These are phyloP conservation scores for Rhodotorula sp. DNA, from an alignment of 1,284 basidiomycete species.

Conservation along the genomic window DNA sequence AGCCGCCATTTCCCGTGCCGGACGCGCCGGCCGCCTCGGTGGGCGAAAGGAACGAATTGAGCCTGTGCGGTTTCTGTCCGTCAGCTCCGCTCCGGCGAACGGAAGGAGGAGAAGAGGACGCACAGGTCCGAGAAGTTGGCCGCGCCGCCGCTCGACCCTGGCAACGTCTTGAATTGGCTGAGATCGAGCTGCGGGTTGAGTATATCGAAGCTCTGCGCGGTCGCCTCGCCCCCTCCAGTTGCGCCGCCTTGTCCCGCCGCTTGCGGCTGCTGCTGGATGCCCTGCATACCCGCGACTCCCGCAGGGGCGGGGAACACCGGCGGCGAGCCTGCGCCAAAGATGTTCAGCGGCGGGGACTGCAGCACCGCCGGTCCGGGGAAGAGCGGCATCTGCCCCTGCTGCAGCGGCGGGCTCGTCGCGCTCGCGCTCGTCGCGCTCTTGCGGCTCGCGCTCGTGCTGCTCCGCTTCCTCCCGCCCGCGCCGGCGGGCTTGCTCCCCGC, in stretches of 20 bases:
- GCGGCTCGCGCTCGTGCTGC: conserved; percentile 12
- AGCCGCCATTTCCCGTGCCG: neutral
- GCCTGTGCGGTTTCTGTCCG: neutral
- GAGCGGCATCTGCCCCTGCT: neutral
- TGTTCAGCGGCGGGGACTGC: neutral
- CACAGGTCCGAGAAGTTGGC: conserved; percentile 37
- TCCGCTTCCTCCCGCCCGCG: conserved; percentile 2
- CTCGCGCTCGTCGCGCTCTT: neutral
- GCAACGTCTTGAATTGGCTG: conserved; percentile 31
- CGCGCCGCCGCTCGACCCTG: conserved; percentile 21
- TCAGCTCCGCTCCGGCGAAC: neutral
- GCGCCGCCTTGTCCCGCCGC: neutral
- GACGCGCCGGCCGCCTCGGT: conserved; percentile 24
- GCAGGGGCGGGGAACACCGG: neutral
- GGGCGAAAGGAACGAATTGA: conserved; percentile 40
- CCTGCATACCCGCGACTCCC: neutral
- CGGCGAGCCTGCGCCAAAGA: neutral
- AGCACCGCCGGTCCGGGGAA: neutral
- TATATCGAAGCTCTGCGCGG: conserved; percentile 34
- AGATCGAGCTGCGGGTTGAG: conserved; percentile 31
- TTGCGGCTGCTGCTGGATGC: neutral
- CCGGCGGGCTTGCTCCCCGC: neutral
- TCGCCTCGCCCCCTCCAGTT: neutral
- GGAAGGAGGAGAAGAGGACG: neutral
- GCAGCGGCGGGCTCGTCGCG: neutral